A percentile compares a stretch with the other conserved stretches of the same genome.
phyloP scores from a whole-genome alignment of 257 asterid genomes.

The Ophiorrhiza pumila region DNA sequence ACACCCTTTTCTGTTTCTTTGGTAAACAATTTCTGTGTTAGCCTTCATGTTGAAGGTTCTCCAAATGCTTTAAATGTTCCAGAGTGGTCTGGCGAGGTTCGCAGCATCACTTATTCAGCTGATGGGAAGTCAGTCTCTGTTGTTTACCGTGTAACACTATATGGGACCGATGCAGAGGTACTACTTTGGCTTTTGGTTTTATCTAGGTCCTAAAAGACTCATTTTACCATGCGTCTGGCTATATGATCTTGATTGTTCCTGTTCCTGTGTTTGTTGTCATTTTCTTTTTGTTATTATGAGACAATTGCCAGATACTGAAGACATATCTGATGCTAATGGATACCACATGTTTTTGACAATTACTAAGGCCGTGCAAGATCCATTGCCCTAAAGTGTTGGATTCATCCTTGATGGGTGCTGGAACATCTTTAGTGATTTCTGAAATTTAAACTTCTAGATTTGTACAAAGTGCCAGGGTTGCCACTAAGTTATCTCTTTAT shows the following conservation, averaged over 20 bases:
- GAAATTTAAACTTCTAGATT: neutral
- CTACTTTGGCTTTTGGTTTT: constrained; percentile 3
- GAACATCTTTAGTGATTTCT: neutral
- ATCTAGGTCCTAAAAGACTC: neutral
- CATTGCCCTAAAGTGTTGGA: neutral
- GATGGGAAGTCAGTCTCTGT: constrained; percentile 72
- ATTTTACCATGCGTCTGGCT: neutral
- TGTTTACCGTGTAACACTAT: constrained; percentile 77
- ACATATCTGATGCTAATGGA: neutral
- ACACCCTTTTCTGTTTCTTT: neutral
- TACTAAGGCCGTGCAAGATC: neutral
- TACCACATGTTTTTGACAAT: neutral
- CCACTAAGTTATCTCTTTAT: neutral
- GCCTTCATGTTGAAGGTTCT: constrained; percentile 6
- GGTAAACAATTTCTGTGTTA: constrained; percentile 10
- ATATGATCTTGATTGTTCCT: neutral
- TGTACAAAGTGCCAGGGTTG: neutral
- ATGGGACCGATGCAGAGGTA: constrained; percentile 97
- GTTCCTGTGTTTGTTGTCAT: neutral
- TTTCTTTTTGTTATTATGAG: neutral
- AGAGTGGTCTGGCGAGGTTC: constrained; percentile 97
- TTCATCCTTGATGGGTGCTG: neutral
- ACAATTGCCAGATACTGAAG: neutral
- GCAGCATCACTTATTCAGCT: constrained; percentile 67
- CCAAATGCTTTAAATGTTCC: constrained; percentile 17